These are phyloP conservation scores for Tetrapisispora namnaoensis DNA, from an alignment of 805 yeast species.

Conservation along the genomic window DNA sequence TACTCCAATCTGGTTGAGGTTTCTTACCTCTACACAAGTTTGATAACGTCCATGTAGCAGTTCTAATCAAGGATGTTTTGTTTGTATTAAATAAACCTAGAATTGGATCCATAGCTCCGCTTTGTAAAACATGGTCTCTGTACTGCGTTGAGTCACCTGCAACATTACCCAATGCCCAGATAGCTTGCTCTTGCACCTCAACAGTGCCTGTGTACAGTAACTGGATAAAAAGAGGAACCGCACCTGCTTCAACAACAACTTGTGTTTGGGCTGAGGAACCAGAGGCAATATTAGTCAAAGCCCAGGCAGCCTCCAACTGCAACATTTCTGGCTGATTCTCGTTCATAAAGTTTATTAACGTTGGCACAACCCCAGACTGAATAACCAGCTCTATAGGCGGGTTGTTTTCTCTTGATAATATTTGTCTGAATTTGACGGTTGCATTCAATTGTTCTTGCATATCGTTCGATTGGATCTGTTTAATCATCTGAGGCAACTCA, in stretches of 20 bases:
- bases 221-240: constrained; percentile 84
- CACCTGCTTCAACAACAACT: constrained; percentile 85
- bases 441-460: constrained; percentile 77
- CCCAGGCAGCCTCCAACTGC: constrained; percentile 99
- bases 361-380: constrained; percentile 87
- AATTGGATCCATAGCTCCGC: constrained; percentile 85
- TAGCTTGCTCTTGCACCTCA: constrained; percentile 96
- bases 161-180: constrained; percentile 98
- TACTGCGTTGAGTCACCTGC: constrained; percentile 92
- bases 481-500: constrained; percentile 81
- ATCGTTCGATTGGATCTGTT: constrained; percentile 63
- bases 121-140: constrained; percentile 79
- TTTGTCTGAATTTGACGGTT: constrained; percentile 87
- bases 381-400: constrained; percentile 95
- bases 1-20: constrained; percentile 93
- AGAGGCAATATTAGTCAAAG: constrained; percentile 95
- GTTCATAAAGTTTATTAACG: constrained; percentile 75
- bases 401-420: constrained; percentile 83
- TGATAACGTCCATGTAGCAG: constrained; percentile 97
- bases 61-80: constrained; percentile 83
- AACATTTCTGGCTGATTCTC: constrained; percentile 70
- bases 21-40: constrained; percentile 93
- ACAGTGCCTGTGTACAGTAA: constrained; percentile 69
- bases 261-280: constrained; percentile 85
- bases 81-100: constrained; percentile 67